A percentile compares a stretch with the other conserved stretches of the same genome.
These are phyloP conservation scores for Edaphochlamys debaryana DNA, from an alignment of 139 green algal genomes.

Conservation along the genomic window DNA sequence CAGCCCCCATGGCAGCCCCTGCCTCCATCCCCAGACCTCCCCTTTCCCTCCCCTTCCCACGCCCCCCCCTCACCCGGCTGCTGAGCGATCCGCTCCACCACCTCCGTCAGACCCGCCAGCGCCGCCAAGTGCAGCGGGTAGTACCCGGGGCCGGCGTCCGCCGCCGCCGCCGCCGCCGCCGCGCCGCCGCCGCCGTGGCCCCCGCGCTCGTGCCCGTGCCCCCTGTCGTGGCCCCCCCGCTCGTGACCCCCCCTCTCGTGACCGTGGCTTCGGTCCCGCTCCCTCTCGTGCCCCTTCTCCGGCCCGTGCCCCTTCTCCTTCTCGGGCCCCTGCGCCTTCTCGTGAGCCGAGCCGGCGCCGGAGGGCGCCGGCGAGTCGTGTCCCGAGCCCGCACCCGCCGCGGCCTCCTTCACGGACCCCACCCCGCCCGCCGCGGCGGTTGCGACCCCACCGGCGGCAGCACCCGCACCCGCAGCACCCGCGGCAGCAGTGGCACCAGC, in stretches of 20 bases:
- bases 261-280: too few species aligned
- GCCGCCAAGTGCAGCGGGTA: constrained; percentile 39
- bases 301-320: not conserved
- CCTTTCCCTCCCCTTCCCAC: not conserved
- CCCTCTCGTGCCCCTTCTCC: not conserved
- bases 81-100: not conserved
- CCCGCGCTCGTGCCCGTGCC: not conserved
- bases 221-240: not conserved
- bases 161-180: not conserved
- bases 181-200: not conserved
- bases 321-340: too few species aligned
- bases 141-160: not conserved
- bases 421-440: not conserved
- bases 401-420: too few species aligned
- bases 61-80: not conserved
- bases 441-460: not conserved
- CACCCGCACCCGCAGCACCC: not conserved
- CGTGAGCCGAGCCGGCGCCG: too few species aligned
- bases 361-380: too few species aligned
- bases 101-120: constrained; percentile 5
- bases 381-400: not conserved
- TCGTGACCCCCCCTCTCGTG: not conserved
- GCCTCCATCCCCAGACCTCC: too few species aligned
- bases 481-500: too few species aligned
- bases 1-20: too few species aligned